These are phyloP conservation scores for Fragosphaeria purpurea DNA, from an alignment of 2,329 filamentous ascomycete species.

Conservation along the genomic window DNA sequence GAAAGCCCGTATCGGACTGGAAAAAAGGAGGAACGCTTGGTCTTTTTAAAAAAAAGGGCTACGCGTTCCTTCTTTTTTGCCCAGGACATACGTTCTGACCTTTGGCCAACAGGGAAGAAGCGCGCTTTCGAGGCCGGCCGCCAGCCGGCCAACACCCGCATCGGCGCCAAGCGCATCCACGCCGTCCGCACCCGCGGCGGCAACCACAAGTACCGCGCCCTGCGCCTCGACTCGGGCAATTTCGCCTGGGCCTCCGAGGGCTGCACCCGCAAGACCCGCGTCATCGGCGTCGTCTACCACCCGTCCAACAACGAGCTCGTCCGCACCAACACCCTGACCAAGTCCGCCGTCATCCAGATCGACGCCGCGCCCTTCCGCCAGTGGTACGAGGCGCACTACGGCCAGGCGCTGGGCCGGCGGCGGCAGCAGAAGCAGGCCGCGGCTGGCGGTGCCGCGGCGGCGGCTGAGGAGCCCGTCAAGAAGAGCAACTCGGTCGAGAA, in stretches of 20 bases:
- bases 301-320: slow-evolving; percentile 99
- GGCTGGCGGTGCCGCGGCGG: slow-evolving; percentile 43
- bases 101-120: slow-evolving; percentile 73
- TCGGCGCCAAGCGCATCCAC: slow-evolving; percentile 54
- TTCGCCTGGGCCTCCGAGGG: slow-evolving; percentile 99
- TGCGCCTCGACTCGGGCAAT: slow-evolving; percentile 97
- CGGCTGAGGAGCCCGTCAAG: slow-evolving; percentile 63
- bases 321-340: slow-evolving; percentile 99
- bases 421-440: slow-evolving; percentile 69
- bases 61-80: slow-evolving; percentile 5
- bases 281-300: slow-evolving; percentile 97
- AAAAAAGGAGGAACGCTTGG: slow-evolving; percentile 6
- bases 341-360: slow-evolving; percentile 96
- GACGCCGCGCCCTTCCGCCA: slow-evolving; percentile 98
- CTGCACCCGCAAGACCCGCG: slow-evolving; percentile 95
- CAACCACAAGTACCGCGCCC: slow-evolving; percentile 99
- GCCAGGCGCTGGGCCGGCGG: slow-evolving; percentile 75
- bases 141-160: slow-evolving; percentile 99
- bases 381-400: slow-evolving; percentile 99
- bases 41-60: neutral
- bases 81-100: slow-evolving; percentile 62
- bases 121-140: slow-evolving; percentile 99
- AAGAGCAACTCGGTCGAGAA: slow-evolving; percentile 93
- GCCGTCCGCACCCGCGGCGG: slow-evolving; percentile 48
- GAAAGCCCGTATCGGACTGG: slow-evolving; percentile 55